Evolutionary conservation across 352 stramenopile genomes (phyloP).

Genomic region (Sclerospora graminicola): DNA sequence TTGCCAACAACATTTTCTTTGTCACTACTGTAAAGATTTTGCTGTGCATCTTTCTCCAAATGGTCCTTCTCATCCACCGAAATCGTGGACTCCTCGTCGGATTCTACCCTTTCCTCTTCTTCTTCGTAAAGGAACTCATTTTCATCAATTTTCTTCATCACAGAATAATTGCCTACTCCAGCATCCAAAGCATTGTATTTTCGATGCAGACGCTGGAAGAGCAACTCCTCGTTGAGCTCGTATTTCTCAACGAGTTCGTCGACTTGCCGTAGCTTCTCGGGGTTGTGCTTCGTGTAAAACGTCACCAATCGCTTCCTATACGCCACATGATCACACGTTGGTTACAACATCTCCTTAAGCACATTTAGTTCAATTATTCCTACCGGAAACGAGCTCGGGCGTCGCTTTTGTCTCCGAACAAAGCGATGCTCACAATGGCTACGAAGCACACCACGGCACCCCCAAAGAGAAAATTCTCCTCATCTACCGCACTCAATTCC

Average conservation of each 20-base stretch:
- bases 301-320: too few relatives aligned
- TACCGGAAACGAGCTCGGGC: too few relatives aligned
- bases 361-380: constrained; percentile 2
- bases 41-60: too few relatives aligned
- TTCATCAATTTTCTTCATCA: constrained; percentile 41
- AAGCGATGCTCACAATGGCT: too few relatives aligned
- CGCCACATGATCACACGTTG: constrained; percentile 59
- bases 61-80: constrained; percentile 16
- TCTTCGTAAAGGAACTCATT: constrained; percentile 40
- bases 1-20: constrained; percentile 6
- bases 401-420: too few relatives aligned
- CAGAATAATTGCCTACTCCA: constrained; percentile 15
- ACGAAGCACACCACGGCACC: constrained; percentile 35
- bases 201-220: too few relatives aligned
- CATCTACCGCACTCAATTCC: constrained; percentile 22
- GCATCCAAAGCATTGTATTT: constrained; percentile 51
- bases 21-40: constrained; percentile 33
- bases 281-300: too few relatives aligned
- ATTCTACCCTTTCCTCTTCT: constrained; percentile 25
- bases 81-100: too few relatives aligned
- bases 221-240: too few relatives aligned
- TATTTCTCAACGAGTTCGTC: constrained; percentile 52
- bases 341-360: constrained; percentile 35
- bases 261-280: constrained; percentile 53
- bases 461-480: constrained; percentile 37